Percentiles rank a stretch among this genome's conserved stretches.
Conservation (phyloP, 345 rosid genomes). For the Kandelia obovata region DNA sequence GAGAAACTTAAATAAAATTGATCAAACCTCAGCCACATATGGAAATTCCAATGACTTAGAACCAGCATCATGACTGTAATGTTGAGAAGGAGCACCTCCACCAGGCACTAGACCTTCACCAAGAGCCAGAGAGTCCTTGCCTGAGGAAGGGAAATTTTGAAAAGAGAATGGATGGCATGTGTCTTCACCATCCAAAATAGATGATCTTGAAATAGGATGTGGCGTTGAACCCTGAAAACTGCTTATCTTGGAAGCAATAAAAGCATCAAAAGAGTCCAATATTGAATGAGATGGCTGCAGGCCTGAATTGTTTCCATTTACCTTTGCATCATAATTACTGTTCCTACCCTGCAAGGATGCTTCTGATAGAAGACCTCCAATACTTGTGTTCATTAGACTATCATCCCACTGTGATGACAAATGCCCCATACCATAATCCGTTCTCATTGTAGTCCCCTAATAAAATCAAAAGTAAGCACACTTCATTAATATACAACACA, state of each 20-base stretch:
- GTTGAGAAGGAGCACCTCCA: slow-evolving; percentile 28
- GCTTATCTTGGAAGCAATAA: slow-evolving; percentile 43
- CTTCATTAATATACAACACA: slow-evolving; percentile 16
- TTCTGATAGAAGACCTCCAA: slow-evolving; percentile 79
- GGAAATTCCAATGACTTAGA: slow-evolving; percentile 31
- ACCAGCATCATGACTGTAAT: slow-evolving; percentile 26
- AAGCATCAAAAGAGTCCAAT: slow-evolving; percentile 76
- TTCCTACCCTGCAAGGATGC: slow-evolving; percentile 59
- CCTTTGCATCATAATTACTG: slow-evolving; percentile 22
- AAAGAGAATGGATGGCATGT: slow-evolving; percentile 85
- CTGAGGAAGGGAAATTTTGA: slow-evolving; percentile 40
- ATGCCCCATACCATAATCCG: slow-evolving; percentile 30
- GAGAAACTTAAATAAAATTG: slow-evolving; percentile 3
- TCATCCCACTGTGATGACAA: slow-evolving; percentile 59
- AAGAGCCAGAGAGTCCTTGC: slow-evolving; percentile 23
- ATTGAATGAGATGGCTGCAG: slow-evolving; percentile 48
- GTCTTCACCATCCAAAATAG: slow-evolving; percentile 89
- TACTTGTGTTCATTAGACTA: slow-evolving; percentile 60
- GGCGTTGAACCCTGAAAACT: slow-evolving; percentile 34
- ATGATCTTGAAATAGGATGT: slow-evolving; percentile 37
- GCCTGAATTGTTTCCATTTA: slow-evolving; percentile 33
- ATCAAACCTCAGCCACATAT: slow-evolving; percentile 37
- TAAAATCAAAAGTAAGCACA: slow-evolving; percentile 21
- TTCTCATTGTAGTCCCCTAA: slow-evolving; percentile 44
- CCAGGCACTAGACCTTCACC: slow-evolving; percentile 8